Base-by-base conservation (phyloP, 176 grass and related monocot species). In the Bothriochloa decipiens region DNA sequence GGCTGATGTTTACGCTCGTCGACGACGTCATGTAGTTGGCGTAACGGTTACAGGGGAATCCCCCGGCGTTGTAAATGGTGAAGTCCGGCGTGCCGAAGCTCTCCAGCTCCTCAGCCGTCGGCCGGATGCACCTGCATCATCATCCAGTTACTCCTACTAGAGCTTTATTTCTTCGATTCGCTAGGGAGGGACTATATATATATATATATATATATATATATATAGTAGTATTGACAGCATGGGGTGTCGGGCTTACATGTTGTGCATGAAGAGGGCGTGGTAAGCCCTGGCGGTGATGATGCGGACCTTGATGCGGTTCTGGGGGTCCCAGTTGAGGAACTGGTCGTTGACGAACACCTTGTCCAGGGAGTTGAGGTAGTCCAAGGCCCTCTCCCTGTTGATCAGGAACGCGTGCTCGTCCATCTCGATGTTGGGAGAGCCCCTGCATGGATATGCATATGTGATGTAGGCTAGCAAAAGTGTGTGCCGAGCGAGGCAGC, bases 221-320 rank as follows among this genome's bases (percentile, higher is more conserved):
- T 32, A 32, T 32, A 32, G 29, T 32, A 46, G 45, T 13, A 46
- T 46, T 46, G 46, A 49, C 46, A 49, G 47, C 4, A 1, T 16
- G 15, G 15, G 40, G 47, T 16, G 15, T 4, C 11, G 60, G n/a
- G 83, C 94, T 97, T 94, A 97, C 96, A 99, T 99, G 89, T 99
- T 99, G 83, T 99, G 96, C 96, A 99, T 99, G 96, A 99, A 99
- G 78, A 99, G 89, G 26, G 96, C 96, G 87, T 99, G 96, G 84
- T 99, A 99, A 0, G 96, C 96, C 87, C 96, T 93, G 87, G 93
- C 93, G 5, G 96, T 92, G 76, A 99, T 91, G 66, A 99, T 96
- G 76, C 96, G 93, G 76, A 99, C 96, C 89, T 99, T 99, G 91
- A 99, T 99, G 27, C 75, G 75, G 75, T 99, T 93, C 88, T 99